Evolutionary conservation across 345 rosid species (phyloP).

Genomic region (Linum trigynum): DNA sequence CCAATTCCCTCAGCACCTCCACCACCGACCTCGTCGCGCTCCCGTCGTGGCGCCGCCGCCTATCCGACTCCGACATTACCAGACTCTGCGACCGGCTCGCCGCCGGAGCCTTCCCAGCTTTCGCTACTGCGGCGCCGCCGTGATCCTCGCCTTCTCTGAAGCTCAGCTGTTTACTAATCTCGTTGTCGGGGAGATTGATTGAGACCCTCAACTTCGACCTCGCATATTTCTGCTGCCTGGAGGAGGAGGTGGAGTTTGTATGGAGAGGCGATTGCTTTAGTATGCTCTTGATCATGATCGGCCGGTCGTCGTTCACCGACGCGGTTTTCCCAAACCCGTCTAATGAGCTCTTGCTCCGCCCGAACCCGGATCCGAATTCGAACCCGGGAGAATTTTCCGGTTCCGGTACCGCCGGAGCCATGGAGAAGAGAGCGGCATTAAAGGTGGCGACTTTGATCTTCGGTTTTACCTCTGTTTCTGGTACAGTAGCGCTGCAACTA

Average conservation of each 20-base stretch:
- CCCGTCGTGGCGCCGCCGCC: constrained; percentile 8
- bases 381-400: constrained; percentile 24
- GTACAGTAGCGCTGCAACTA: background rate
- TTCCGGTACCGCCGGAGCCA: constrained; percentile 80
- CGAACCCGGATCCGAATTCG: constrained; percentile 17
- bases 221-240: constrained; percentile 45
- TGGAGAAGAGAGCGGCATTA: constrained; percentile 81
- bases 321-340: constrained; percentile 29
- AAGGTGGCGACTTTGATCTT: constrained; percentile 67
- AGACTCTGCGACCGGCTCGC: constrained; percentile 32
- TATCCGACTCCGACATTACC: constrained; percentile 7
- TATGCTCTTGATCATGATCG: constrained; percentile 52
- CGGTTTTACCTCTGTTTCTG: constrained; percentile 23
- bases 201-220: constrained; percentile 82
- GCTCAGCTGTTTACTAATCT: constrained; percentile 63
- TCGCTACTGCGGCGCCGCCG: constrained; percentile 10
- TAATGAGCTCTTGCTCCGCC: constrained; percentile 1
- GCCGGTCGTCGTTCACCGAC: constrained; percentile 43
- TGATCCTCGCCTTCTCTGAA: constrained; percentile 40
- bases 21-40: constrained; percentile 41
- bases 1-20: constrained; percentile 69
- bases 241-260: constrained; percentile 20
- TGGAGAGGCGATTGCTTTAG: constrained; percentile 71
- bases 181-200: constrained; percentile 87
- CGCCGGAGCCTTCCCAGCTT: constrained; percentile 31